phyloP scores from a whole-genome alignment of 306 rosid genomes.

The Arachis hypogaea region DNA sequence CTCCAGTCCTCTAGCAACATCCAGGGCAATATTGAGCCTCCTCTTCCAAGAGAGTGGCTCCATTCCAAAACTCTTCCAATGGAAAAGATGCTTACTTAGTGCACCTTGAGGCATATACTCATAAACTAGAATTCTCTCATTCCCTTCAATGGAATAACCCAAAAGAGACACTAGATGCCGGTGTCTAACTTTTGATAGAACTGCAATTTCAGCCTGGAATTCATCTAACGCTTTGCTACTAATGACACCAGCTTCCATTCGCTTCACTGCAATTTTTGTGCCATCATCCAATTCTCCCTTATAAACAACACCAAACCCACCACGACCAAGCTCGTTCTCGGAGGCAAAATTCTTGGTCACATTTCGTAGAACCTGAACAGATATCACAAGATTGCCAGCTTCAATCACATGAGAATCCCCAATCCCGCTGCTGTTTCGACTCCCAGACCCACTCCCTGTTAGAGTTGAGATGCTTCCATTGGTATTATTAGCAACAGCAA shows the following conservation, averaged over 20 bases:
- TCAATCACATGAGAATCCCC: slow-evolving; percentile 86
- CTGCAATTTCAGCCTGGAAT: slow-evolving; percentile 94
- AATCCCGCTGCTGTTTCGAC: slow-evolving; percentile 64
- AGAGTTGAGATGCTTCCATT: slow-evolving; percentile 60
- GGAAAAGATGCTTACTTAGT: slow-evolving; percentile 93
- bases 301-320: slow-evolving; percentile 96
- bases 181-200: slow-evolving; percentile 94
- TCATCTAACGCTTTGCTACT: slow-evolving; percentile 89
- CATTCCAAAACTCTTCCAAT: slow-evolving; percentile 69
- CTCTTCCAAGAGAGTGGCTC: slow-evolving; percentile 98
- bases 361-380: slow-evolving; percentile 84
- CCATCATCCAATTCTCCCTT: slow-evolving; percentile 97
- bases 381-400: slow-evolving; percentile 87
- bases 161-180: slow-evolving; percentile 92
- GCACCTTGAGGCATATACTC: slow-evolving; percentile 99
- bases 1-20: slow-evolving; percentile 98
- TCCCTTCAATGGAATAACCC: slow-evolving; percentile 79
- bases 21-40: slow-evolving; percentile 93
- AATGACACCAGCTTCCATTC: slow-evolving; percentile 89
- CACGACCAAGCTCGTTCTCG: slow-evolving; percentile 96
- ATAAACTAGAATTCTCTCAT: slow-evolving; percentile 86
- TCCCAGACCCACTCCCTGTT: slow-evolving; percentile 68
- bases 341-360: slow-evolving; percentile 89
- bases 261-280: slow-evolving; percentile 86
- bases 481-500: slow-evolving; percentile 63